A percentile compares a stretch with the other conserved stretches of the same genome.
Evolutionary conservation across 805 yeast genomes (phyloP).

Genomic region (Yamadazyma paraphyllophila): DNA sequence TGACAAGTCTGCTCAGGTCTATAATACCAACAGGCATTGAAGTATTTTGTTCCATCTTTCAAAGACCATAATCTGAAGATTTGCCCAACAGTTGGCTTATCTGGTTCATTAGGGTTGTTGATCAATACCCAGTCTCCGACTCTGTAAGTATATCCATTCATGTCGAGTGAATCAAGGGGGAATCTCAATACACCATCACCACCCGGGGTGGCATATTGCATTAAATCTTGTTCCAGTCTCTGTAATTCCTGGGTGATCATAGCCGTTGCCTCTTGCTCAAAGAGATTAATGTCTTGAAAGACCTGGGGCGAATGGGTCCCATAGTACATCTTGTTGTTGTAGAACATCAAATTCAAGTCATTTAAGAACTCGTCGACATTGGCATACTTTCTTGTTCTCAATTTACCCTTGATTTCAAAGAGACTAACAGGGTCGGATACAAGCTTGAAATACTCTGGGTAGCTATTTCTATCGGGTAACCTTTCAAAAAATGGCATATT

Average conservation of each 20-base stretch:
- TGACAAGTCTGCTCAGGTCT: slow-evolving; percentile 98
- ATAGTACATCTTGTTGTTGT: slow-evolving; percentile 64
- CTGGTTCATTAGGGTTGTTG: slow-evolving; percentile 81
- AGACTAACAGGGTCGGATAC: slow-evolving; percentile 63
- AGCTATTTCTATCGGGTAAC: slow-evolving; percentile 64
- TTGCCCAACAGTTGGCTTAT: slow-evolving; percentile 91
- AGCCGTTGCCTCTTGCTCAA: slow-evolving; percentile 60
- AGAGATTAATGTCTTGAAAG: slow-evolving; percentile 56
- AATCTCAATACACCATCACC: slow-evolving; percentile 56
- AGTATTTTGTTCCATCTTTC: slow-evolving; percentile 80
- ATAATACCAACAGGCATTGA: slow-evolving; percentile 96
- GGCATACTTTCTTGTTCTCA: slow-evolving; percentile 79
- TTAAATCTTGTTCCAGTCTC: slow-evolving; percentile 78
- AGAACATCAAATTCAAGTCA: slow-evolving; percentile 73
- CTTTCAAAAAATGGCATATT: slow-evolving; percentile 68
- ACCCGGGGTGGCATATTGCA: slow-evolving; percentile 39
- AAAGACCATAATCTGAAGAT: slow-evolving; percentile 88
- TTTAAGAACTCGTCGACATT: slow-evolving; percentile 72
- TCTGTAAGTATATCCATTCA: slow-evolving; percentile 67
- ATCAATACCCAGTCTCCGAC: slow-evolving; percentile 96
- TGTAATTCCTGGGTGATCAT: slow-evolving; percentile 66
- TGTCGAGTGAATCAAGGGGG: slow-evolving; percentile 76
- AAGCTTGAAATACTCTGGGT: slow-evolving; percentile 53
- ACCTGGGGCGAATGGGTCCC: slow-evolving; percentile 54
- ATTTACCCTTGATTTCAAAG: slow-evolving; percentile 73